Base-by-base conservation (phyloP, 129 eudicot species). In the Flaveria linearis region DNA sequence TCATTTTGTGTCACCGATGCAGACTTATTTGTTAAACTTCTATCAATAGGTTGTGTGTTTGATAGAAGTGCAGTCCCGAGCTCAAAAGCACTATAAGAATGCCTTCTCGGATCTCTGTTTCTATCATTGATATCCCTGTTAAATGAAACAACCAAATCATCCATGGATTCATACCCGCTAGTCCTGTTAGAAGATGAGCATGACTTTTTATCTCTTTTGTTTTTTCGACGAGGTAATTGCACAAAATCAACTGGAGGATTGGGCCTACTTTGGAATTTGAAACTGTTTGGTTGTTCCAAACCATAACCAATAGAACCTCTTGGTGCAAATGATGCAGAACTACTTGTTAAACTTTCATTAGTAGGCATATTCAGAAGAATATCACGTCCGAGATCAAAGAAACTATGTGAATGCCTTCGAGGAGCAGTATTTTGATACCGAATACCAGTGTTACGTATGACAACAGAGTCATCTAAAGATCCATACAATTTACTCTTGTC, bases 321-420 rank as follows among this genome's bases (percentile, higher is more conserved):
- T 73, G 47, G 83, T 64, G 73, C 42, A 3, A 23, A 79, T 15
- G 65, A 51, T 25, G 58, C 14, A 26, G 74, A 65, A 65, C 13
- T 45, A 18, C 16, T 73, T 25, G 62, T 53, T 43, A 73, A 28
- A 80, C 74, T 22, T 73, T 73, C 83, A 22, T 73, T 51, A 43
- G 15, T 57, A 43, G 83, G 83, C 79, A 67, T 73, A 26, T 73
- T 73, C 2, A 73, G 30, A 65, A 80, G 74, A 73, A 80, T 22
- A 18, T 74, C 83, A 55, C 52, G 4, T 12, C 83, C 83, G 0
- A 55, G 42, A 42, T 78, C 69, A 3, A 65, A 65, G 17, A 80
- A 61, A 28, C 74, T 41, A 43, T 65, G 69, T 5, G 83, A 80
- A 65, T 80, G 83, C 50, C 83, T 73, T 65, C 83, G 83, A 73